A percentile compares a stretch with the other conserved stretches of the same genome.
These are phyloP conservation scores for Suhomyces kilbournensis DNA, from an alignment of 805 yeast species.

Conservation along the genomic window DNA sequence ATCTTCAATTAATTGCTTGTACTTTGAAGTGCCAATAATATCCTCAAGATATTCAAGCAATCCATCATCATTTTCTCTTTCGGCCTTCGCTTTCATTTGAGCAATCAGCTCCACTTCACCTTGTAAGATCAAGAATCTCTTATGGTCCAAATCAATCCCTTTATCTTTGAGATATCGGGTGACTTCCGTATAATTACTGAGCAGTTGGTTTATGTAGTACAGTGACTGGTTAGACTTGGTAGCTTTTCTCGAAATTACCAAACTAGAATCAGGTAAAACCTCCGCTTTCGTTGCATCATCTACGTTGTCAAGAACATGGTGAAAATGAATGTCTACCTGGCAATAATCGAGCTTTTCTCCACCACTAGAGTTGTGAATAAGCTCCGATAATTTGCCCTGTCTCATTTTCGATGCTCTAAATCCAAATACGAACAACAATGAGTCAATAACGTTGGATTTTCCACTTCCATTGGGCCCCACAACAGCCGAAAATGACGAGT, in stretches of 20 bases:
- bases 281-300: slow-evolving; percentile 27
- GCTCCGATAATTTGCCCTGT: slow-evolving; percentile 86
- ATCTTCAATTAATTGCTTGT: slow-evolving; percentile 73
- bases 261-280: slow-evolving; percentile 49
- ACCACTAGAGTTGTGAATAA: slow-evolving; percentile 86
- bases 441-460: slow-evolving; percentile 95
- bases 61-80: slow-evolving; percentile 88
- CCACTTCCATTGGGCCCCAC: slow-evolving; percentile 99
- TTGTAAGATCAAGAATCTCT: slow-evolving; percentile 88
- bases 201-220: slow-evolving; percentile 68
- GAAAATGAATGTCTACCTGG: slow-evolving; percentile 87
- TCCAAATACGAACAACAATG: slow-evolving; percentile 94
- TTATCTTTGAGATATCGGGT: slow-evolving; percentile 68
- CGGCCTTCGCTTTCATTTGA: slow-evolving; percentile 98
- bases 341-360: slow-evolving; percentile 61
- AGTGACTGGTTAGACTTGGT: slow-evolving; percentile 71
- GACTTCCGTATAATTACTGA: slow-evolving; percentile 75
- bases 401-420: slow-evolving; percentile 96
- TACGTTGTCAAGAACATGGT: slow-evolving; percentile 63
- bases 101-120: slow-evolving; percentile 99
- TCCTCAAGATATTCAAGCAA: slow-evolving; percentile 91
- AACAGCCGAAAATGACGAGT: slow-evolving; percentile 90
- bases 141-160: slow-evolving; percentile 93
- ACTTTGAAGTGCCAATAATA: slow-evolving; percentile 89
- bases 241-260: slow-evolving; percentile 81